phyloP scores from a whole-genome alignment of 805 yeast genomes.

The Candida arabinofermentans region DNA sequence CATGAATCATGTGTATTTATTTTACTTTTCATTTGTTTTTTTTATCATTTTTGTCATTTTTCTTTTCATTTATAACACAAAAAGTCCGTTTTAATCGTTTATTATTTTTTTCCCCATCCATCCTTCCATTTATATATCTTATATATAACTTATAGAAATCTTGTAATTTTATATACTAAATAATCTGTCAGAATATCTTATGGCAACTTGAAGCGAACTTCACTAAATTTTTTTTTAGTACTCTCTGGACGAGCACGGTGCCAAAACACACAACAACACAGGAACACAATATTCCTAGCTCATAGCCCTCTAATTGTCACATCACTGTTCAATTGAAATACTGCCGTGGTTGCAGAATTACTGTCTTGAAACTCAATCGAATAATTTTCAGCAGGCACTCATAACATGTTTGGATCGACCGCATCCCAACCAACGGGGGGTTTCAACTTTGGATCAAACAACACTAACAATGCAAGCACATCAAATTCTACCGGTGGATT shows the following conservation, averaged over 20 bases:
- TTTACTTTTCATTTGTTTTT: neutral
- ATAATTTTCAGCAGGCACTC: neutral
- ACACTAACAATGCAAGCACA: constrained; percentile 1
- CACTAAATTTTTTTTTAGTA: neutral
- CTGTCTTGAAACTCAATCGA: no score
- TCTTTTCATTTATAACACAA: neutral
- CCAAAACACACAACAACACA: neutral
- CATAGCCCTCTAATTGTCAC: no score
- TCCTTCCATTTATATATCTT: neutral
- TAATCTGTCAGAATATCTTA: neutral
- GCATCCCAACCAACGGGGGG: constrained; percentile 20
- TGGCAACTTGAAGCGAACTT: neutral
- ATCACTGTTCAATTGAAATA: neutral
- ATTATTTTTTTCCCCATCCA: neutral
- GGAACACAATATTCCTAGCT: no score
- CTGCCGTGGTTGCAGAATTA: no score
- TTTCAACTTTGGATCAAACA: constrained; percentile 20
- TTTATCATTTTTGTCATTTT: neutral
- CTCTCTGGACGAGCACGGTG: constrained; percentile 1
- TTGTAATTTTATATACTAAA: constrained; percentile 1
- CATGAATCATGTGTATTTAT: neutral
- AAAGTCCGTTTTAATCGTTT: neutral
- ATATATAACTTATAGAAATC: neutral
- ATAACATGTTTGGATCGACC: constrained; percentile 23
- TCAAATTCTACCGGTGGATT: constrained; percentile 2